Percentiles rank a stretch among this genome's conserved stretches.
Evolutionary conservation across 768 basidiomycete genomes (phyloP).

Genomic region (Russula foetens): DNA sequence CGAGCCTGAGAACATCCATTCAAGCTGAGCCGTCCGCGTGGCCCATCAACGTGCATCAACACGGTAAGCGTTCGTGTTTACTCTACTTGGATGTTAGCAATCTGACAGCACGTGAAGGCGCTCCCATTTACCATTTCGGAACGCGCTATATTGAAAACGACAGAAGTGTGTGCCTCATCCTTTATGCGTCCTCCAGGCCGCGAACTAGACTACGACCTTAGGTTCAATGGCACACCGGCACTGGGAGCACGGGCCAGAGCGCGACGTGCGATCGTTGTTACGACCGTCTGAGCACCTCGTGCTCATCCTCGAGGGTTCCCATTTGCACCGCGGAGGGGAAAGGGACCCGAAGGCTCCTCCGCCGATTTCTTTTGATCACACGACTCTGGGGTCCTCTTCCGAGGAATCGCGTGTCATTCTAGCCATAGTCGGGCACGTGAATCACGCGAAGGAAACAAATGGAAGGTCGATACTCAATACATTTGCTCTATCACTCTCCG

Average conservation of each 20-base stretch:
- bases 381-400: not conserved
- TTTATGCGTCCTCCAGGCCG: not conserved
- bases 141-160: not conserved
- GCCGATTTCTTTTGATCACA: not conserved
- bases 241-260: not conserved
- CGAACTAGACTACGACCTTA: not conserved
- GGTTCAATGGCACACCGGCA: slow-evolving; percentile 6
- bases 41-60: too few relatives aligned
- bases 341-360: not conserved
- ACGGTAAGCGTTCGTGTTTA: not conserved
- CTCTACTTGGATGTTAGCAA: not conserved
- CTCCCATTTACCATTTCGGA: not conserved
- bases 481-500: not conserved
- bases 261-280: slow-evolving; percentile 5
- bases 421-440: slow-evolving; percentile 1
- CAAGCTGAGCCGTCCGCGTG: too few relatives aligned
- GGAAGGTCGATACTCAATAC: slow-evolving; percentile 7
- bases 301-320: not conserved
- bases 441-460: not conserved
- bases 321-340: not conserved
- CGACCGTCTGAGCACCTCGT: slow-evolving; percentile 10
- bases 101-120: not conserved
- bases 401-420: not conserved
- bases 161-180: not conserved
- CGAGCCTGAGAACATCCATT: too few relatives aligned